Evolutionary conservation across 176 grass and related monocot genomes (phyloP), one percentile per base, ranked within the genome.

Genomic region (Aechmea fasciata): DNA sequence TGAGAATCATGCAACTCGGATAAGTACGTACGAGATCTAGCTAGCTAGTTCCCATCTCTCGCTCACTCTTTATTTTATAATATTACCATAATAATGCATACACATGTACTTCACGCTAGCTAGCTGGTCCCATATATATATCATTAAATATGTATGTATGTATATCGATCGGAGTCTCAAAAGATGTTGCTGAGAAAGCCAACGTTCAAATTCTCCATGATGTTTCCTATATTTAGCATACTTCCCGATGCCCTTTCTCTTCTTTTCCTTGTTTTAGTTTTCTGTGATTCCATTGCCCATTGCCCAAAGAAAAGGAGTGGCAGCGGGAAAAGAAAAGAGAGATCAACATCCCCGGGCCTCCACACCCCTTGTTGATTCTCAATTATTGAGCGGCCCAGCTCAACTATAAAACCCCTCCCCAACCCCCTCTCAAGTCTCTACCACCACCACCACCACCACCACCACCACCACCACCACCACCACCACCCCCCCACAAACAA

Each of bases 241-340:
- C 55, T n/a, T 61, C n/a, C 20, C 55, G 20, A 61, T 18, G 55
- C 55, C 55, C 65, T 61, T 49, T 49, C 13, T 61, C 29, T 54
- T 51, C 73, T 51, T 75, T 50, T 75, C n/a, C 54, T 73, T 63
- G 22, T 73, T 73, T 64, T 61, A 61, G 52, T 73, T 73, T 48
- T 66, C 48, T 65, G 72, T 52, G 73, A 75, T 75, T 75, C 73
- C 73, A 75, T 67, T 54, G 25, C 64, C 73, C 73, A 75, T 67
- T 54, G 25, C 64, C 66, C 52, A 62, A 19, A 8, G 65, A 68
- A 61, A 61, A 14, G 2, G 19, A 41, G 33, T 41, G 33, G 13
- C 18, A 24, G 57, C 63, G 66, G 50, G 28, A 0, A 48, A 66
- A 67, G 66, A 47, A 63, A 75, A 67, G 53, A 67, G 73, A 74